Base-by-base conservation (phyloP, 2,329 filamentous ascomycete genomes). In the Epichloe hybrida region DNA sequence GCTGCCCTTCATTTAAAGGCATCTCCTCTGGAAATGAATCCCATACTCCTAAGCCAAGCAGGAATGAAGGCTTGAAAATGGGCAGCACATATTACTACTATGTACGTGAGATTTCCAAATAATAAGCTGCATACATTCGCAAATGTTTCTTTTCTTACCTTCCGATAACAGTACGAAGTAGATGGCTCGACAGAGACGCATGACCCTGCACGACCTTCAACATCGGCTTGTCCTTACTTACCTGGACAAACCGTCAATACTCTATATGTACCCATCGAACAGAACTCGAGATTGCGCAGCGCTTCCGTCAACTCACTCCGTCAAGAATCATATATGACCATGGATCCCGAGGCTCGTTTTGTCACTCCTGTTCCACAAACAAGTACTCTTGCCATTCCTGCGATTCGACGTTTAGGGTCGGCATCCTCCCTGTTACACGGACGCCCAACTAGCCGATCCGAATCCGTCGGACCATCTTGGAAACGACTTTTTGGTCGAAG, bases 41-140 rank as follows among this genome's bases (percentile, higher is more conserved):
- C 46, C 66, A 72, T 48, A 57, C 54, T 53, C 8, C 15, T n/a
- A 52, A 53, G 45, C 54, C 72, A 68, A 58, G 73, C 70, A 79
- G 88, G 59, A 79, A 79, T 58, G 89, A 89, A 52, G 90, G 86
- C 49, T 75, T 96, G 56, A 93, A 85, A 67, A 95, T 95, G 86
- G 90, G 90, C 43, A 81, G 85, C 53, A 93, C 84, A 15, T 96
- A 96, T 68, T 96, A 91, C 77, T 97, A 95, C 73, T 96, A 93
- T 69, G 88, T 94, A 72, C 69, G 86, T 75, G 20, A 34, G 12
- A 12, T 34, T 21, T 35, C 9, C 8, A 12, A 11, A 41, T n/a
- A 9, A 11, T 11, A 41, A 41, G 11, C 20, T 13, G 13, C 20
- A 34, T 13, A 38, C 36, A 13, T 7, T 8, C 12, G 12, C 12